Base-by-base conservation (phyloP, 352 stramenopile species). In the Globisporangium polare region DNA sequence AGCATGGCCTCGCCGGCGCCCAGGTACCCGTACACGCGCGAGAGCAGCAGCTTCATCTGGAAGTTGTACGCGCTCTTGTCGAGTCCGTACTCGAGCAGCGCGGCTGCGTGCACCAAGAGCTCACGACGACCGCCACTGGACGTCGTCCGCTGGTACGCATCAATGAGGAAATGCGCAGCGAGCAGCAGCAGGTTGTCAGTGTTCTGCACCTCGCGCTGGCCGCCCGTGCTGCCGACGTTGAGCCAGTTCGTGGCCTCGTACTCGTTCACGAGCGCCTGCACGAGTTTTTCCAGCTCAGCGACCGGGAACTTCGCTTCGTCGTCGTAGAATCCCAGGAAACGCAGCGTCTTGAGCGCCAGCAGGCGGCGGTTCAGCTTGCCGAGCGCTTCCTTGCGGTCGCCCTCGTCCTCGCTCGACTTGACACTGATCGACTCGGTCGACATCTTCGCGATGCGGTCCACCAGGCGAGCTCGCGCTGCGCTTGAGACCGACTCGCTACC, bases 11-110 rank as follows among this genome's bases (percentile, higher is more conserved):
- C 64, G 18, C 74, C 75, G 10, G 83, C 81, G n/a, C 76, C 83
- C 20, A 95, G 54, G 42, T 88, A 89, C 9, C 68, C 80, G 63
- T 95, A 95, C 27, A 95, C 69, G 22, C 80, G 86, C 26, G 74
- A 87, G 33, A 95, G 69, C 12, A 94, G 65, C n/a, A 95, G 72
- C 71, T 94, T 94, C 84, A 95, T 94, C 72, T 95, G 86, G 65
- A 95, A 95, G 60, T 95, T 95, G 78, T 93, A 95, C 29, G 80
- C 73, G 55, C 86, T 95, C 51, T 87, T 83, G 33, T 76, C 75
- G n/a, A 95, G 56, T 0, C 81, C 86, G 43, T 83, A 86, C 65
- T 95, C 86, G 0, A 95, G 66, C 46, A 92, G 62, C 33, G 69
- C 69, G 31, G 80, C 83, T 0, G 80, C 74, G 15, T 82, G 73